Percentiles rank a stretch among this genome's conserved stretches.
Evolutionary conservation across 768 basidiomycete genomes (phyloP).

Genomic region (Phanerochaete carnosa): DNA sequence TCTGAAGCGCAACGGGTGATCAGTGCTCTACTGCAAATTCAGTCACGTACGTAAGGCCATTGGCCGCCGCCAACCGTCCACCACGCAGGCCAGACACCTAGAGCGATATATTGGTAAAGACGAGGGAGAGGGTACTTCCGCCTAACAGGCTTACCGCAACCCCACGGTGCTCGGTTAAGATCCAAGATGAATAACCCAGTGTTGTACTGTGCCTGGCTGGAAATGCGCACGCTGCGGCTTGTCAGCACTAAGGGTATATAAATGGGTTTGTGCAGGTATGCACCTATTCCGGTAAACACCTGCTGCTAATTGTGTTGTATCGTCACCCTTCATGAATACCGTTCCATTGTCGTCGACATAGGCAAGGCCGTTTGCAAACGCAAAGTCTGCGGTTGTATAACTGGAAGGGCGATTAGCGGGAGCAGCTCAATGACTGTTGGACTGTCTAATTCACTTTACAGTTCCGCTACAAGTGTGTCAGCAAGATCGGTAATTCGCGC

Average conservation of each 20-base stretch:
- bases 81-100: constrained; percentile 83
- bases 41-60: constrained; percentile 60
- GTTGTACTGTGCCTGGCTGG: constrained; percentile 58
- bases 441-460: constrained; percentile 52
- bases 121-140: not conserved
- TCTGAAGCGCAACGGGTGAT: constrained; percentile 35
- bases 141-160: constrained; percentile 58
- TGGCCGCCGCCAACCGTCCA: constrained; percentile 61
- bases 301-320: constrained; percentile 50
- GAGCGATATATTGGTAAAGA: constrained; percentile 1
- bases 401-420: constrained; percentile 32
- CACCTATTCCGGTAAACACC: constrained; percentile 65
- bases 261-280: not conserved
- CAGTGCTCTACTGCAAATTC: not conserved
- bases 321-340: constrained; percentile 77
- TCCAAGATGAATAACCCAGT: constrained; percentile 85
- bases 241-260: not conserved
- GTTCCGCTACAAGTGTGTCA: constrained; percentile 47
- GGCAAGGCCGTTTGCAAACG: constrained; percentile 51
- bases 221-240: constrained; percentile 67
- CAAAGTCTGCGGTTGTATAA: constrained; percentile 55
- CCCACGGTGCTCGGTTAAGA: constrained; percentile 81
- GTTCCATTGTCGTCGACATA: constrained; percentile 54
- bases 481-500: constrained; percentile 14
- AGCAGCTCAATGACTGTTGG: not conserved